Conservation (phyloP, 345 rosid species). For the Aurinia saxatilis region DNA sequence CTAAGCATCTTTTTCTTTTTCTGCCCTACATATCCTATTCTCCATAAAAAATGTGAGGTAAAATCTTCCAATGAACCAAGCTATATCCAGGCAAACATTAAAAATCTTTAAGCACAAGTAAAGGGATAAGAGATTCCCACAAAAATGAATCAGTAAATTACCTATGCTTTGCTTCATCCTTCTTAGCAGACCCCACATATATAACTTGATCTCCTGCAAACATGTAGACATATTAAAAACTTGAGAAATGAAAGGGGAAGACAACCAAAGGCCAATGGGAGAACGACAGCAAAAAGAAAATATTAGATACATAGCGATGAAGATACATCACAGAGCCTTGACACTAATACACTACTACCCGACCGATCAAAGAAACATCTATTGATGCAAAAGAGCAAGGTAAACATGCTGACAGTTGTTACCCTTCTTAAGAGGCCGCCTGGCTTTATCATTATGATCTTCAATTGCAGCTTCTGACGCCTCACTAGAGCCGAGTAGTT, state of each 20-base stretch:
- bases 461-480: conserved; percentile 43
- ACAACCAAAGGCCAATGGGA: neutral
- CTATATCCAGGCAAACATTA: neutral
- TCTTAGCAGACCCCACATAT: conserved; percentile 56
- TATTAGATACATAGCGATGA: neutral
- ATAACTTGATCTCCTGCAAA: conserved; percentile 81
- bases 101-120: neutral
- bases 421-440: conserved; percentile 69
- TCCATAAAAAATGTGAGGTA: conserved; percentile 1
- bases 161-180: conserved; percentile 55
- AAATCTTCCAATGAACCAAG: neutral
- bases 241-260: conserved; percentile 2
- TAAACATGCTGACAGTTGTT: conserved; percentile 4
- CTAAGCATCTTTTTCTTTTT: neutral
- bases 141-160: conserved; percentile 21
- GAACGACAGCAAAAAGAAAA: neutral
- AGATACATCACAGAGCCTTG: conserved; percentile 4
- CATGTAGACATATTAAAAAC: neutral
- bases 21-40: neutral
- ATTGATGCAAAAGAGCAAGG: conserved; percentile 12
- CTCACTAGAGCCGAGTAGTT: conserved; percentile 41
- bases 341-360: conserved; percentile 2
- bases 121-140: neutral
- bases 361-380: neutral
- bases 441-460: conserved; percentile 43